Conservation (phyloP, 2,329 filamentous ascomycete species). For the Sclerotinia spermophila region DNA sequence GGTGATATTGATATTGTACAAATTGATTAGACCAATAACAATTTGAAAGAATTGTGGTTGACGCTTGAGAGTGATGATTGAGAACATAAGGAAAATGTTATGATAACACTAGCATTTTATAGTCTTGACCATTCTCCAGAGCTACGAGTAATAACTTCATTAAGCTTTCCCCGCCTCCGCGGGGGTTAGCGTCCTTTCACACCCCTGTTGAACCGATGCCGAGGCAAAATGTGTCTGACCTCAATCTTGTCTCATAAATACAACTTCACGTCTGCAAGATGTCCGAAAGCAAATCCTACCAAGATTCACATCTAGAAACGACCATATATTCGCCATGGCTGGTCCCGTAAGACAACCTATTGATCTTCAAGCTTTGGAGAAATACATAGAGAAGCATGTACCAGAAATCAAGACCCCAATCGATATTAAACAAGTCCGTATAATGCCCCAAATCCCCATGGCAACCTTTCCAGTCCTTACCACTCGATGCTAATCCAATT, state of each 20-base stretch:
- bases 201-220: constrained; percentile 16
- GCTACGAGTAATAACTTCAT: background rate
- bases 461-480: background rate
- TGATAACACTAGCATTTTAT: background rate
- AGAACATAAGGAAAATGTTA: background rate
- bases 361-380: constrained; percentile 73
- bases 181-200: constrained; percentile 1
- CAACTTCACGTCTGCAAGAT: background rate
- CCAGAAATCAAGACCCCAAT: constrained; percentile 79
- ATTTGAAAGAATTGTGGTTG: background rate
- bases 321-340: constrained; percentile 57
- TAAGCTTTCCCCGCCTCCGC: background rate
- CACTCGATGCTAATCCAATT: constrained; percentile 7
- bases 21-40: background rate
- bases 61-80: background rate
- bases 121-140: background rate
- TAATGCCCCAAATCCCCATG: background rate
- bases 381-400: constrained; percentile 74
- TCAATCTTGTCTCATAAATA: background rate
- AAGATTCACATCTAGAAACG: background rate
- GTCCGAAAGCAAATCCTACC: background rate
- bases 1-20: background rate
- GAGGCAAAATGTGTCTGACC: constrained; percentile 12
- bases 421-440: constrained; percentile 78
- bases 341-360: constrained; percentile 88